Evolutionary conservation across 208 protist species (phyloP).

Genomic region (Crithidia sp.): DNA sequence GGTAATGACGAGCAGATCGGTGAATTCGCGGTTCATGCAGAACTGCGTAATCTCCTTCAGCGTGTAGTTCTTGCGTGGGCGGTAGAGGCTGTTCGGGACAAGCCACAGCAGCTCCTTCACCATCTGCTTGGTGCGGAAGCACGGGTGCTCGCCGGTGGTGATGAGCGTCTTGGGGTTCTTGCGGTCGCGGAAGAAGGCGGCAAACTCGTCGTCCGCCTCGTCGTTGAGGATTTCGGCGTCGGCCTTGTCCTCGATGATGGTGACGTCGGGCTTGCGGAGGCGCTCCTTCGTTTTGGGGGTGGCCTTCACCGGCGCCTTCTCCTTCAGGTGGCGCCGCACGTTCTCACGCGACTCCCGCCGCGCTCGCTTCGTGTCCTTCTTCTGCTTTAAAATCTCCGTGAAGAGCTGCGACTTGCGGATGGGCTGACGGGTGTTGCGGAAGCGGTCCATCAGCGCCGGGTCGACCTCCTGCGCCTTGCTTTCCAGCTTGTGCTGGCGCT

Average conservation of each 20-base stretch:
- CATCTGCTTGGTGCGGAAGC: conserved; percentile 83
- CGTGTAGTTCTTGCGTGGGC: conserved; percentile 88
- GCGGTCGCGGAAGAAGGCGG: conserved; percentile 69
- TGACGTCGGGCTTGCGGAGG: conserved; percentile 72
- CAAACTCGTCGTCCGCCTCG: conserved; percentile 92
- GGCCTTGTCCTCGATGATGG: conserved; percentile 74
- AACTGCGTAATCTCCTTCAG: conserved; percentile 93
- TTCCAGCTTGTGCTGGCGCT: conserved; percentile 43
- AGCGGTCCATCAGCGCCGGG: conserved; percentile 76
- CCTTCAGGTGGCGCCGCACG: conserved; percentile 74
- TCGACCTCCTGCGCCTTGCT: conserved; percentile 70
- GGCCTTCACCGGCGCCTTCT: conserved; percentile 75
- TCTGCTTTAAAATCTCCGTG: conserved; percentile 85
- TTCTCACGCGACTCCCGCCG: conserved; percentile 81
- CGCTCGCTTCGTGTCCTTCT: conserved; percentile 89
- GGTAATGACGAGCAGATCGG: conserved; percentile 89
- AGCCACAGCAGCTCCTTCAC: conserved; percentile 91
- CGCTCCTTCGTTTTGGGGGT: conserved; percentile 92
- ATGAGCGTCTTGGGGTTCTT: conserved; percentile 85
- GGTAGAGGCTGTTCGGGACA: conserved; percentile 88
- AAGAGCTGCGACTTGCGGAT: conserved; percentile 88
- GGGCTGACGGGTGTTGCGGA: conserved; percentile 84
- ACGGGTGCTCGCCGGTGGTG: conserved; percentile 90
- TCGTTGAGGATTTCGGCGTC: conserved; percentile 85
- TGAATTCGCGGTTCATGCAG: conserved; percentile 89